Evolutionary conservation across 192 early-diverging fungal species (phyloP), one percentile per base, ranked within the genome.

Genomic region (Cetraspora pellucida): DNA sequence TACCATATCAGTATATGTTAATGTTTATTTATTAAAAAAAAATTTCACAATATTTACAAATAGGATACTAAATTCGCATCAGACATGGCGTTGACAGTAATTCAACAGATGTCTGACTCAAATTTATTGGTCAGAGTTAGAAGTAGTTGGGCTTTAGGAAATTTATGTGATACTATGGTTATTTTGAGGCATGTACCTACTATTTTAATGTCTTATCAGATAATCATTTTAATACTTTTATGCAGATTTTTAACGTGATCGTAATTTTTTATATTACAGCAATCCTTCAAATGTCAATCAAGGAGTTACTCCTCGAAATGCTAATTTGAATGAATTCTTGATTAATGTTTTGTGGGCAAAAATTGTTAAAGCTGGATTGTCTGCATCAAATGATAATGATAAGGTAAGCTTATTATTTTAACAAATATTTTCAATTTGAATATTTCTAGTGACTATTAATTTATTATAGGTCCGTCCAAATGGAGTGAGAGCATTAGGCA

Each of bases 61-160:
- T 37, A 90, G 83, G 90, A 94, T 78, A 77, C 84, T 11, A 79
- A 82, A 21, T 89, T 90, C 75, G 70, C 88, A 13, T 67, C 81
- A 8, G 88, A 91, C 44, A 84, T 92, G 81, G 84, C 87, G 1
- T 79, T 77, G 3, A 80, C 81, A 44, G 72, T 92, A 3, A 77
- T 89, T 5, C 66, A 79, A 10, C 79, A 88, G 45, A 83, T 85
- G n/a, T 68, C 72, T 4, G 91, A 93, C 77, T 55, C 74, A 9
- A 84, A 82, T 27, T 44, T 93, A 37, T 71, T 83, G 50, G 93
- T 94, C 2, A 81, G 91, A 54, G 82, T 93, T 10, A 80, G 92
- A 43, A 90, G 86, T 1, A 91, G 89, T 74, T 95, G 93, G 93
- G 91, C 91, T 0, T 80, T 93, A n/a, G 93, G 88, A 7, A 93